A percentile compares a stretch with the other conserved stretches of the same genome.
These are phyloP conservation scores for Psidium friedrichsthalianum DNA, from an alignment of 345 rosid genomes.

Conservation along the genomic window DNA sequence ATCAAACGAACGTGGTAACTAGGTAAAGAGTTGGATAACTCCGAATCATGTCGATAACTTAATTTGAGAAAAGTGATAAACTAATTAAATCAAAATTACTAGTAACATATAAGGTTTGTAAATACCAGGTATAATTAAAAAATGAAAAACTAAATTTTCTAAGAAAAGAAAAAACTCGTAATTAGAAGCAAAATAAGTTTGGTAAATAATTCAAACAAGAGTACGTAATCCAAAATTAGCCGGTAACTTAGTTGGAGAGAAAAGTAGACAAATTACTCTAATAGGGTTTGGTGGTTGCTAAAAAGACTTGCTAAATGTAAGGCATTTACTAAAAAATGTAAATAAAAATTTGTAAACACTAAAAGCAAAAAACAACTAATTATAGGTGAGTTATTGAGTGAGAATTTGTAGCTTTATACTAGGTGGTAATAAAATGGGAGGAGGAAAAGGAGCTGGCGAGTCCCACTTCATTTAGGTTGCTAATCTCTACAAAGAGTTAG, in stretches of 20 bases:
- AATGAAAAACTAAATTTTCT: neutral
- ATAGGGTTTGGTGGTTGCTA: neutral
- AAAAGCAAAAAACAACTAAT: neutral
- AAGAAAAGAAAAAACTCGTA: neutral
- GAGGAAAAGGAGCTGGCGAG: neutral
- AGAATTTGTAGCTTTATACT: neutral
- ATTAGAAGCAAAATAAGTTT: neutral
- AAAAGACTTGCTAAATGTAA: neutral
- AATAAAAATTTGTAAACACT: neutral
- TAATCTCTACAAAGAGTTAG: neutral
- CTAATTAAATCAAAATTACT: neutral
- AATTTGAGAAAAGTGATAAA: neutral
- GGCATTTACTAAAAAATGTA: neutral
- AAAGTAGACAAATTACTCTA: neutral
- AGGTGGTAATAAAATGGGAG: rapidly evolving
- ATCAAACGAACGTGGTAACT: too few species aligned
- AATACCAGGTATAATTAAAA: neutral
- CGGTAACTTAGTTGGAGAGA: neutral
- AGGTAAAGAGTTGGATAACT: too few species aligned
- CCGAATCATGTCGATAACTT: neutral
- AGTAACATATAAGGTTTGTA: neutral
- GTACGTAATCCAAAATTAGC: neutral
- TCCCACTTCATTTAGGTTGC: neutral
- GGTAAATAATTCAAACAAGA: neutral
- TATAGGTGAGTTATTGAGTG: neutral